Base-by-base conservation (phyloP, 805 yeast genomes). In the Saturnispora halmiae region DNA sequence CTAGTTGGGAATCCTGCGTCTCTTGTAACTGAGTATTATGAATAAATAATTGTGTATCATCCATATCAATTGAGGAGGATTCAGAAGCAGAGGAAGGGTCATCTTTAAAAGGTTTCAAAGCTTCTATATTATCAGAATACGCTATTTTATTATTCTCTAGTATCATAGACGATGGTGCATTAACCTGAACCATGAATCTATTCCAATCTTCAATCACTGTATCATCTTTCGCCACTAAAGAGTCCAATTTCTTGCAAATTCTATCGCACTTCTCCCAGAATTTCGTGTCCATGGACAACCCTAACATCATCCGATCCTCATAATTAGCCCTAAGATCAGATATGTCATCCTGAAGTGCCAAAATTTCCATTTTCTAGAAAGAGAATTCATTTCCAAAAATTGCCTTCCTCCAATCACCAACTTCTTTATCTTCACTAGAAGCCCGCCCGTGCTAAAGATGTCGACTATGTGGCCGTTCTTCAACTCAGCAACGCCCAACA, bases 1-100 rank as follows among this genome's bases (percentile, higher is more conserved):
- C 61, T 8, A 75, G 47, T 28, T 67, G 64, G 1, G 55, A 50
- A 47, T 75, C 79, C 44, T 75, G 80, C 14, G 61, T 56, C 14
- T 63, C 44, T 7, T 73, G 41, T 40, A 69, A 67, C 44, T 72
- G 75, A 42, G 73, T 73, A 42, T 75, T 62, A 20, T 48, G 49
- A 9, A 58, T 56, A 38, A 61, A 62, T 2, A 62, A 35, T 36
- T 61, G 61, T 25, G 48, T 49, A 38, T 61, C 55, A 5, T 61
- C 49, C 40, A 54, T 34, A 7, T 44, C 48, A 18, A 49, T 36
- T n/a, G 20, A 19, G 31, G 8, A 13, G 18, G 4, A 4, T 50
- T 32, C 34, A 6, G 33, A 25, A 8, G 7, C 35, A 9, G 34
- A 25, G 11, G n/a, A 32, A 2, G 34, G 36, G 13, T 38, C 40